phyloP scores from a whole-genome alignment of 495 filamentous ascomycete genomes.

The Rhypophila decipiens region DNA sequence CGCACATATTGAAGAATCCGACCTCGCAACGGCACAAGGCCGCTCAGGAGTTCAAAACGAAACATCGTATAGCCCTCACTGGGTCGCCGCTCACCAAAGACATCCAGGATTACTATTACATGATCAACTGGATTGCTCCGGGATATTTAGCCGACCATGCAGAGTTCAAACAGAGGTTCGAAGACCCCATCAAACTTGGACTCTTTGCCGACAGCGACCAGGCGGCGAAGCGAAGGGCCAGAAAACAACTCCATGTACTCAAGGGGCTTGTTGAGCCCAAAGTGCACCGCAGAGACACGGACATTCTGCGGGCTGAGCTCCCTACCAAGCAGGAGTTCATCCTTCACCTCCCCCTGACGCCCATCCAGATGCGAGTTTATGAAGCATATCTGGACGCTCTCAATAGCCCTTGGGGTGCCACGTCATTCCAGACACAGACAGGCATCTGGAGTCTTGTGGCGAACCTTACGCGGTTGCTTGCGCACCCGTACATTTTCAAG shows the following conservation, averaged over 20 bases:
- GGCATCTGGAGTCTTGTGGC: constrained; percentile 30
- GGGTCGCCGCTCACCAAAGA: constrained; percentile 83
- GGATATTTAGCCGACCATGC: constrained; percentile 59
- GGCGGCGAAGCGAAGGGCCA: constrained; percentile 46
- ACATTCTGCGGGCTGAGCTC: constrained; percentile 56
- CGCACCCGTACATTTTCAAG: constrained; percentile 64
- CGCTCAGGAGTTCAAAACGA: constrained; percentile 54
- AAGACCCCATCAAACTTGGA: constrained; percentile 66
- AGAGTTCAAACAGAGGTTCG: constrained; percentile 64
- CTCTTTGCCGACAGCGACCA: constrained; percentile 56
- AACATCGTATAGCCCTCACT: constrained; percentile 75
- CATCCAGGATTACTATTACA: constrained; percentile 71
- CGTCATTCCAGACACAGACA: constrained; percentile 3
- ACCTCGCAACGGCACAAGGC: constrained; percentile 44
- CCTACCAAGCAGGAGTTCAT: constrained; percentile 76
- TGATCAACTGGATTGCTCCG: constrained; percentile 86
- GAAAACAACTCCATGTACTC: constrained; percentile 64
- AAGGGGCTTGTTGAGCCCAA: constrained; percentile 70
- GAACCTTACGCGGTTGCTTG: constrained; percentile 61
- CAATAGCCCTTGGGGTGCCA: not conserved
- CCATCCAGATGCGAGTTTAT: constrained; percentile 61
- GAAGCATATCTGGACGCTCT: constrained; percentile 44
- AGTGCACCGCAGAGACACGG: constrained; percentile 66
- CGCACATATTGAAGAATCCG: constrained; percentile 69
- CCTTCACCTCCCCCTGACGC: constrained; percentile 62